These are phyloP conservation scores for Colletotrichum kahawae DNA, from an alignment of 2,329 filamentous ascomycete species.

Conservation along the genomic window DNA sequence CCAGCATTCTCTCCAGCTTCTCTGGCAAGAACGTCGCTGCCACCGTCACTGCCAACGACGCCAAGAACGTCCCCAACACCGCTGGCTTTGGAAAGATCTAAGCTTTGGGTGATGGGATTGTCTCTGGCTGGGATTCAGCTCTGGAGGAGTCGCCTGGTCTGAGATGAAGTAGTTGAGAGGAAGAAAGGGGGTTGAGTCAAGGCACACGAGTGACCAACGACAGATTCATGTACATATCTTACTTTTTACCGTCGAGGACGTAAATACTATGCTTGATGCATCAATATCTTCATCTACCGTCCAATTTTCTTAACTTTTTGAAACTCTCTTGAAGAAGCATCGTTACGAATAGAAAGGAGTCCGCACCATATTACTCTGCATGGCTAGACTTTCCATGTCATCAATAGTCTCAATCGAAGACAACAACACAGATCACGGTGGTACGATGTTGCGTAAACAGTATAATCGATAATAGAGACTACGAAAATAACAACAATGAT, in stretches of 20 bases:
- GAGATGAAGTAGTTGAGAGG: background rate
- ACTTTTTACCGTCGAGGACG: background rate
- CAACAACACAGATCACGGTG: no score
- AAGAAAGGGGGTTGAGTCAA: background rate
- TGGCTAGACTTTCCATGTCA: no score
- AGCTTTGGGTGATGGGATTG: background rate
- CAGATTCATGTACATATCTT: slow-evolving; percentile 18
- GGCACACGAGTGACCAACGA: background rate
- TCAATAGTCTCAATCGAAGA: no score
- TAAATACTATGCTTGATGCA: slow-evolving; percentile 21
- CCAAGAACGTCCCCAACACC: slow-evolving; percentile 39
- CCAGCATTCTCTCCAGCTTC: slow-evolving; percentile 51
- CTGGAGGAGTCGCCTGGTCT: background rate
- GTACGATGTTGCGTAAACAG: no score
- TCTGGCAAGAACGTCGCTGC: slow-evolving; percentile 42
- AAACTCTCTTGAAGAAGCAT: no score
- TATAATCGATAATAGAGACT: no score
- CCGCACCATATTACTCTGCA: no score
- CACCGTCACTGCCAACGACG: slow-evolving; percentile 39
- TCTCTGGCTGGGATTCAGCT: background rate
- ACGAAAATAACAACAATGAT: no score
- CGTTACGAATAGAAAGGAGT: accelerated
- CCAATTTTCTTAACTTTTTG: accelerated
- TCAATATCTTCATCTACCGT: background rate
- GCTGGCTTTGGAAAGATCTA: slow-evolving; percentile 54